Base-by-base conservation (phyloP, 2,329 filamentous ascomycete genomes). In the Fusarium acutatum region DNA sequence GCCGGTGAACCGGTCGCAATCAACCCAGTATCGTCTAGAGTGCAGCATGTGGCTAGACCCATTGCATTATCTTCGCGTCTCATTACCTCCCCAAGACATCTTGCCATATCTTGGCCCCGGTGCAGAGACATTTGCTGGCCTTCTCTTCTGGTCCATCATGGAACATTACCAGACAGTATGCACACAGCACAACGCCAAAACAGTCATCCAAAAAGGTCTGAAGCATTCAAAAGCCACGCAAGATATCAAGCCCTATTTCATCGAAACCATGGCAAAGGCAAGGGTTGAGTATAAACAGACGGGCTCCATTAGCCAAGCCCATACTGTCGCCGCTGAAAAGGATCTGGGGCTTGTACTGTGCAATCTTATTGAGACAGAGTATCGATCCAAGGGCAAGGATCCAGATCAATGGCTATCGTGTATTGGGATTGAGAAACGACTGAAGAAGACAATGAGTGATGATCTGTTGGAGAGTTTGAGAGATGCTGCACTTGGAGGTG, bases 71-170 rank as follows among this genome's bases (percentile, higher is more conserved):
- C 22, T 68, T 0, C 40, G 35, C 17, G 54, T 62, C 8, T 62
- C 65, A 0, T 3, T 68, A 0, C 65, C 65, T 1, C 65, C 65
- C 1, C 65, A 68, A 38, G 65, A 68, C 0, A 60, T 68, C 22
- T 12, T 68, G 0, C 65, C 65, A 1, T 68, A 68, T 2, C 38
- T 68, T 0, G 65, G 65, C 0, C 0, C 47, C 0, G 64, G 65
- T 6, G 65, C 65, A 0, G 54, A 54, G 1, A 24, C 54, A 0
- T 54, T 68, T 0, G 54, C 54, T 0, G 65, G 65, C 0, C 40
- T 62, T 53, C 30, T 68, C 1, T 68, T 68, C 11, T 68, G 65
- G 65, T 68, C 65, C 1, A 64, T 68, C 3, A 68, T 68, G 65
- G 54, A 68, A 0, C 65, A 68, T 12, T 47, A 49, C 1, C 65